Evolutionary conservation across 1,284 basidiomycete genomes (phyloP).

Genomic region (Heterobasidion occidentale): DNA sequence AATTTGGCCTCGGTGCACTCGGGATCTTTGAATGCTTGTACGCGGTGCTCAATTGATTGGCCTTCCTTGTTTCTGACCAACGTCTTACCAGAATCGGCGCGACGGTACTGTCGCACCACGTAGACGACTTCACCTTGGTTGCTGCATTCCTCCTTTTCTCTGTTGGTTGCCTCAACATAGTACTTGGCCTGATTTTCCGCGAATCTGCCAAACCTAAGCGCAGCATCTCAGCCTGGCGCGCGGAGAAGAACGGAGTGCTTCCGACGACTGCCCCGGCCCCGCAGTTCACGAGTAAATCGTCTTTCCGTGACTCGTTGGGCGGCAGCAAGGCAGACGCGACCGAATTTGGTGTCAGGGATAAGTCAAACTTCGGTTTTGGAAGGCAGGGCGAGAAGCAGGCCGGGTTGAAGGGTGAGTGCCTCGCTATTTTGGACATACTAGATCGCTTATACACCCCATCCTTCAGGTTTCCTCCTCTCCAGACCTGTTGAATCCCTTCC

Average conservation of each 20-base stretch:
- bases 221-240: constrained; percentile 19
- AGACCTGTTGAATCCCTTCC: constrained; percentile 6
- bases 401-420: constrained; percentile 15
- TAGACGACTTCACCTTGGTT: constrained; percentile 81
- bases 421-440: neutral
- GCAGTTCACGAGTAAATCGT: neutral
- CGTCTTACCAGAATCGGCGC: constrained; percentile 49
- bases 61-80: neutral
- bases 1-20: constrained; percentile 78
- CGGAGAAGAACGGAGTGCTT: constrained; percentile 12
- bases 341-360: constrained; percentile 13
- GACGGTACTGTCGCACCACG: constrained; percentile 77
- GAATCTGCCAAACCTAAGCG: constrained; percentile 18
- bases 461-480: constrained; percentile 8
- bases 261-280: constrained; percentile 7
- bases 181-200: constrained; percentile 28
- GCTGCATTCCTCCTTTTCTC: constrained; percentile 36
- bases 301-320: constrained; percentile 9
- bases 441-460: neutral
- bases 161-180: constrained; percentile 38
- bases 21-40: constrained; percentile 79
- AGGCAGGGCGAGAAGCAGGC: constrained; percentile 73
- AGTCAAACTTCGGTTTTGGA: constrained; percentile 55
- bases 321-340: constrained; percentile 3
- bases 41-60: constrained; percentile 18